phyloP scores from a whole-genome alignment of 129 eudicot genomes.

The Deinandra increscens region DNA sequence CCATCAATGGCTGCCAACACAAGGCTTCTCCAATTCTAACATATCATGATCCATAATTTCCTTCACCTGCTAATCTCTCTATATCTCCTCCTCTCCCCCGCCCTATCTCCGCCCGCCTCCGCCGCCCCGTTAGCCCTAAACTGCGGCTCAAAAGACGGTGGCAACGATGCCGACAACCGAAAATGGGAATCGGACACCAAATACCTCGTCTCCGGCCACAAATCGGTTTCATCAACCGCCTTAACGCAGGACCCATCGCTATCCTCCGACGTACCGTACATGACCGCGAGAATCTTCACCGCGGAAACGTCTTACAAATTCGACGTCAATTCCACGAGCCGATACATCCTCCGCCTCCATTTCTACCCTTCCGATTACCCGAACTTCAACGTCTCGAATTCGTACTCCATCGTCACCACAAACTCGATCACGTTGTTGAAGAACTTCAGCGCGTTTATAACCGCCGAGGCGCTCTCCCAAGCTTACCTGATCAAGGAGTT shows the following conservation, averaged over 20 bases:
- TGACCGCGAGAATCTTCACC: slow-evolving; percentile 63
- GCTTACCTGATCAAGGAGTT: slow-evolving; percentile 63
- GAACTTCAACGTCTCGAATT: slow-evolving; percentile 42
- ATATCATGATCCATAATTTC: slow-evolving; percentile 28
- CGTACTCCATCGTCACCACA: slow-evolving; percentile 45
- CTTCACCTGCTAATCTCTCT: slow-evolving; percentile 5
- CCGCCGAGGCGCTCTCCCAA: slow-evolving; percentile 64
- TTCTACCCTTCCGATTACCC: slow-evolving; percentile 73
- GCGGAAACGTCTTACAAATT: slow-evolving; percentile 55
- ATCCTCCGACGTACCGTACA: slow-evolving; percentile 55
- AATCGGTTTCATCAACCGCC: slow-evolving; percentile 44
- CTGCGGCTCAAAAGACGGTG: slow-evolving; percentile 51
- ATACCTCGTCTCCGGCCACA: slow-evolving; percentile 41
- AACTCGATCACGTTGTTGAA: slow-evolving; percentile 50
- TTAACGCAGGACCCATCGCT: slow-evolving; percentile 54
- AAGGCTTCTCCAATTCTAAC: slow-evolving; percentile 18
- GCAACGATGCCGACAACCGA: slow-evolving; percentile 46
- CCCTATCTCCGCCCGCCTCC: slow-evolving; percentile 17
- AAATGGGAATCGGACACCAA: slow-evolving; percentile 65
- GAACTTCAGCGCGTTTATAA: slow-evolving; percentile 61
- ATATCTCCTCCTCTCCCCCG: slow-evolving; percentile 2
- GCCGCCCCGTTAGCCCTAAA: slow-evolving; percentile 31
- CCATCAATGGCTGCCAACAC: slow-evolving; percentile 22
- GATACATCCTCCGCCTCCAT: slow-evolving; percentile 53
- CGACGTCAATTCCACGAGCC: slow-evolving; percentile 40